Evolutionary conservation across 345 rosid genomes (phyloP).

Genomic region (Cochlearia excelsa): DNA sequence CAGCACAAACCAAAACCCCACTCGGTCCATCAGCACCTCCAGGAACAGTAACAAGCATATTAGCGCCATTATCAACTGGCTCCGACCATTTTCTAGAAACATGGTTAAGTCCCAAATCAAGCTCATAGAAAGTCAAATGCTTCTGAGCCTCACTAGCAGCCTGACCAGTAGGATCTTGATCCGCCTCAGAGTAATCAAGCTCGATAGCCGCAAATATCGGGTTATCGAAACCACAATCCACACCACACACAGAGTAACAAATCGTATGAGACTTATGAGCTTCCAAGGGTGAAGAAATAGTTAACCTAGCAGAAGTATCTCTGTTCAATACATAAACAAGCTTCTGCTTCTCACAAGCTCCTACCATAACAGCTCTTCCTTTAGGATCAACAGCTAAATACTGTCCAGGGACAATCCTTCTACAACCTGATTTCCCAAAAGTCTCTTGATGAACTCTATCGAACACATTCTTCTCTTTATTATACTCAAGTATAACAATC

Average conservation of each 20-base stretch:
- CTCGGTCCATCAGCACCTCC: constrained; percentile 98
- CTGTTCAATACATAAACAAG: constrained; percentile 92
- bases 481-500: constrained; percentile 85
- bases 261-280: constrained; percentile 93
- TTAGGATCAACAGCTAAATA: constrained; percentile 89
- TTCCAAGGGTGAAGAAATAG: constrained; percentile 94
- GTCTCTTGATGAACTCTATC: constrained; percentile 95
- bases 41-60: constrained; percentile 96
- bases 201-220: constrained; percentile 91
- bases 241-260: constrained; percentile 77
- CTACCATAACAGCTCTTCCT: constrained; percentile 92
- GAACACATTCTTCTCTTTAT: constrained; percentile 77
- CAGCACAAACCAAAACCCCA: constrained; percentile 93
- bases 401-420: constrained; percentile 96
- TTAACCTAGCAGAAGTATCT: constrained; percentile 90
- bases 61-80: constrained; percentile 93
- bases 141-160: constrained; percentile 92
- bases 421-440: constrained; percentile 90
- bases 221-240: constrained; percentile 95
- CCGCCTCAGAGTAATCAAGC: constrained; percentile 94
- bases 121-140: constrained; percentile 90
- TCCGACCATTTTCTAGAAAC: constrained; percentile 98
- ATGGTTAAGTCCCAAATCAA: constrained; percentile 90
- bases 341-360: constrained; percentile 97
- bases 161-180: constrained; percentile 84